A percentile compares a stretch with the other conserved stretches of the same genome.
Conservation (phyloP, 371 early-diverging fungal genomes). For the Mortierella sp. region DNA sequence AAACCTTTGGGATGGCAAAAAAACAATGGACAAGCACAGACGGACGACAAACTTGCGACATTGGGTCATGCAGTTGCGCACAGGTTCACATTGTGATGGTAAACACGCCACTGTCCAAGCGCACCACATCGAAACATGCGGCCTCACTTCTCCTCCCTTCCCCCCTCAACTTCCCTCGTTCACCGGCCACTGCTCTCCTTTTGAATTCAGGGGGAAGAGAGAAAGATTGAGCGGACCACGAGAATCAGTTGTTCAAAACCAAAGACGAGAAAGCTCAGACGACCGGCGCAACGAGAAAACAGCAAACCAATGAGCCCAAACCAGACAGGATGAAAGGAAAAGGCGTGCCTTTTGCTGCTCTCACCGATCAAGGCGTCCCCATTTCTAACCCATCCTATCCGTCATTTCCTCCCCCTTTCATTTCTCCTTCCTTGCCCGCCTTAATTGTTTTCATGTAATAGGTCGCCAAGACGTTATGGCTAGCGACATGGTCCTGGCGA, state of each 20-base stretch:
- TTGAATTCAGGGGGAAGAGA: not conserved
- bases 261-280: slow-evolving; percentile 3
- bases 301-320: slow-evolving; percentile 9
- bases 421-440: not conserved
- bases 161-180: slow-evolving; percentile 5
- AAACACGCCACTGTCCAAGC: not conserved
- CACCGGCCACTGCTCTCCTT: not conserved
- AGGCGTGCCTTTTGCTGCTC: slow-evolving; percentile 7
- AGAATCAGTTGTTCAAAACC: not conserved
- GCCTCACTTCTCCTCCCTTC: not conserved
- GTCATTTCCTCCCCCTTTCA: not conserved
- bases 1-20: not conserved
- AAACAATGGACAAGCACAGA: not conserved
- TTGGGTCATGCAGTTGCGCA: slow-evolving; percentile 1
- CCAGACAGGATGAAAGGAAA: not conserved
- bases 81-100: slow-evolving; percentile 5
- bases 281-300: slow-evolving; percentile 2
- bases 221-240: not conserved
- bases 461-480: slow-evolving; percentile 51
- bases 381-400: slow-evolving; percentile 13
- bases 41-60: not conserved
- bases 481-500: slow-evolving; percentile 56
- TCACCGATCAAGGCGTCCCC: not conserved
- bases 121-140: not conserved
- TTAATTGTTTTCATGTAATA: slow-evolving; percentile 10